phyloP scores from a whole-genome alignment of 1,284 basidiomycete species.

The Coniferiporia weirii region DNA sequence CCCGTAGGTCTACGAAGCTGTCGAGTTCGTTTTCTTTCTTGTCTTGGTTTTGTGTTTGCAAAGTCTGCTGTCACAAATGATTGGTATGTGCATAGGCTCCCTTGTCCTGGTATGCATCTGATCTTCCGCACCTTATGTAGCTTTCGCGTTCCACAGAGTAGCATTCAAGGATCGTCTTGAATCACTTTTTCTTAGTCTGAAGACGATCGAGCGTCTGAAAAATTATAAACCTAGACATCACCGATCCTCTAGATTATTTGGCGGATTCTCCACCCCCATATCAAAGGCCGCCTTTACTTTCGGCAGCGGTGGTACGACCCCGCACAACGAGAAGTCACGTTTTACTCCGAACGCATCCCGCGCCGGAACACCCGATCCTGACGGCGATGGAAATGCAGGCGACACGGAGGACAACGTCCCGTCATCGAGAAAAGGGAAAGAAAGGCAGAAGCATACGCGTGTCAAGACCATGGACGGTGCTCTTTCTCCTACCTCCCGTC shows the following conservation, averaged over 20 bases:
- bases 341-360: slow-evolving; percentile 12
- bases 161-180: slow-evolving; percentile 73
- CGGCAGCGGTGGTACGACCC: slow-evolving; percentile 10
- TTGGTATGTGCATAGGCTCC: slow-evolving; percentile 32
- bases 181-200: slow-evolving; percentile 48
- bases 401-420: slow-evolving; percentile 18
- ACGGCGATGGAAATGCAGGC: slow-evolving; percentile 15
- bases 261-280: slow-evolving; percentile 38
- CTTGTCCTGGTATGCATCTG: not conserved
- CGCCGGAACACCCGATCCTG: slow-evolving; percentile 4
- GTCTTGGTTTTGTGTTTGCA: slow-evolving; percentile 54
- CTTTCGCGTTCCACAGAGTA: slow-evolving; percentile 69
- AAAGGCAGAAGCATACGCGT: slow-evolving; percentile 23
- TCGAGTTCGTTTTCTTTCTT: slow-evolving; percentile 69
- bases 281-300: slow-evolving; percentile 27
- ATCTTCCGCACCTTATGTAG: slow-evolving; percentile 25
- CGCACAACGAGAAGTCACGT: slow-evolving; percentile 16
- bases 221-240: slow-evolving; percentile 58
- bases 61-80: slow-evolving; percentile 59
- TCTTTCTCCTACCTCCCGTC: slow-evolving; percentile 11
- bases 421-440: slow-evolving; percentile 30
- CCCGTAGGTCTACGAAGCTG: slow-evolving; percentile 44
- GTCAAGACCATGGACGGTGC: not conserved
- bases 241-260: slow-evolving; percentile 8
- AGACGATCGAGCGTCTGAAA: slow-evolving; percentile 64